phyloP scores from a whole-genome alignment of 2,329 filamentous ascomycete species.

The Balansia obtecta region DNA sequence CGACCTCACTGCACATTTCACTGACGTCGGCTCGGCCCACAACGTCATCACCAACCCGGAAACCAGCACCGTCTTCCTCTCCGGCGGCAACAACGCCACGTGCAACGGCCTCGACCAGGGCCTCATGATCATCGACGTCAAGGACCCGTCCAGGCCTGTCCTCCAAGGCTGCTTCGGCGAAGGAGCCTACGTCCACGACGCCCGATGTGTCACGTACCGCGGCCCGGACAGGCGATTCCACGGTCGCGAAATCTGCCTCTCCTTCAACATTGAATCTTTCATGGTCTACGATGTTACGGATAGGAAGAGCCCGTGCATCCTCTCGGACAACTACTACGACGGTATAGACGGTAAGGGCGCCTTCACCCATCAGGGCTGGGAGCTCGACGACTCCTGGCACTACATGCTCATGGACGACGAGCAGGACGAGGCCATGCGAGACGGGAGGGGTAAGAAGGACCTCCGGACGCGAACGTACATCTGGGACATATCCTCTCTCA shows the following conservation, averaged over 20 bases:
- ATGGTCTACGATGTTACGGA: conserved; percentile 33
- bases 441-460: conserved; percentile 18
- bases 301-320: conserved; percentile 28
- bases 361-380: conserved; percentile 45
- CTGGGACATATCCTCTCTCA: conserved; percentile 30
- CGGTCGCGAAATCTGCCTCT: conserved; percentile 38
- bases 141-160: conserved; percentile 36
- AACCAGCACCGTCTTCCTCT: conserved; percentile 29
- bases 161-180: conserved; percentile 34
- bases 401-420: conserved; percentile 39
- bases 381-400: conserved; percentile 29
- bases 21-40: conserved; percentile 27
- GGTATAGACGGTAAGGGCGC: conserved; percentile 24
- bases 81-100: conserved; percentile 21
- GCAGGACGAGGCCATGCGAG: conserved; percentile 33
- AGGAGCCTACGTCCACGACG: conserved; percentile 40
- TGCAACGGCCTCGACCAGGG: conserved; percentile 29
- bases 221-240: conserved; percentile 29
- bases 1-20: conserved; percentile 23
- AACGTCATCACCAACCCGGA: conserved; percentile 30
- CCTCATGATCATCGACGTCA: conserved; percentile 42
- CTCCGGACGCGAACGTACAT: conserved; percentile 32
- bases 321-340: conserved; percentile 39
- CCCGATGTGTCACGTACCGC: conserved; percentile 39
- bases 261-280: conserved; percentile 36